These are phyloP conservation scores for Kurtzmaniella natalensis DNA, from an alignment of 1,139 yeast genomes.

Conservation along the genomic window DNA sequence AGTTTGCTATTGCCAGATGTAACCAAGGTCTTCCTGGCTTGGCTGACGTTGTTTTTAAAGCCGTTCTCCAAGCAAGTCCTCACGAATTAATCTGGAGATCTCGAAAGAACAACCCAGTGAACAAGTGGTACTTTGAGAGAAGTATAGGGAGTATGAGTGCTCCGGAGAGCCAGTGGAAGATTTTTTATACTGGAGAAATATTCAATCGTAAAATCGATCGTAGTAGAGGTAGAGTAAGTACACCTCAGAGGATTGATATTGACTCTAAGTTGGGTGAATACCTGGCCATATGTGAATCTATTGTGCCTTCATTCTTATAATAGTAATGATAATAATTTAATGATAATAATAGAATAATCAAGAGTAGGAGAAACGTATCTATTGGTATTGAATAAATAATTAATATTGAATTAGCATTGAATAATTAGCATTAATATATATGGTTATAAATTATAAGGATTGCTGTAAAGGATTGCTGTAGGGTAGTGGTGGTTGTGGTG, in stretches of 20 bases:
- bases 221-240: not conserved
- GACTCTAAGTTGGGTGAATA: slow-evolving; percentile 2
- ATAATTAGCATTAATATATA: too few relatives aligned
- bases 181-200: slow-evolving; percentile 62
- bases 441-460: too few relatives aligned
- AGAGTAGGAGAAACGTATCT: too few relatives aligned
- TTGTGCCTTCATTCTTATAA: slow-evolving; percentile 3
- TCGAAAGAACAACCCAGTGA: slow-evolving; percentile 78
- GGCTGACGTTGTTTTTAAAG: slow-evolving; percentile 88
- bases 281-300: slow-evolving; percentile 6
- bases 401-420: too few relatives aligned
- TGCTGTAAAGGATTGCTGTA: too few relatives aligned
- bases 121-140: slow-evolving; percentile 96
- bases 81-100: slow-evolving; percentile 87
- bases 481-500: too few relatives aligned
- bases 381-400: too few relatives aligned
- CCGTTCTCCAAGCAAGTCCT: slow-evolving; percentile 66
- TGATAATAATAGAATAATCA: too few relatives aligned
- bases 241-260: slow-evolving; percentile 1
- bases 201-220: slow-evolving; percentile 31
- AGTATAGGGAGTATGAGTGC: slow-evolving; percentile 65
- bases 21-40: slow-evolving; percentile 91
- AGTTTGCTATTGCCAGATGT: slow-evolving; percentile 80
- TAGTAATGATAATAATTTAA: too few relatives aligned
- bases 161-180: slow-evolving; percentile 57